A percentile compares a stretch with the other conserved stretches of the same genome.
Conservation (phyloP, 306 rosid genomes). For the Cucumis hystrix region DNA sequence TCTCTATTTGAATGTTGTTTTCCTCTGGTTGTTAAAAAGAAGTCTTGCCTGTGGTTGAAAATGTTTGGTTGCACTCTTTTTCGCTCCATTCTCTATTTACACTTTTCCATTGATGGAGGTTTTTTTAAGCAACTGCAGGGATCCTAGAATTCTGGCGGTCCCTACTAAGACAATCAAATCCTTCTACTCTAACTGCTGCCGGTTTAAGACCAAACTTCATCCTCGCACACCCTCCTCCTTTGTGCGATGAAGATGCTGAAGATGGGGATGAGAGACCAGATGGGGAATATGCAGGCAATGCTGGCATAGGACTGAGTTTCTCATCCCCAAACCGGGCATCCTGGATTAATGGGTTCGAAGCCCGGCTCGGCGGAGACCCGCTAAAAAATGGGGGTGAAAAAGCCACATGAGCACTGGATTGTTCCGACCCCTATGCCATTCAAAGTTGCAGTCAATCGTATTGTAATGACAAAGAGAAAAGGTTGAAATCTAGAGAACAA, state of each 20-base stretch:
- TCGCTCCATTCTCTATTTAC: slow-evolving; percentile 58
- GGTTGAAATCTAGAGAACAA: background rate
- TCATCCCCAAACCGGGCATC: slow-evolving; percentile 69
- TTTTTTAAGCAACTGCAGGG: slow-evolving; percentile 57
- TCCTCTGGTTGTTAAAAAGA: slow-evolving; percentile 27
- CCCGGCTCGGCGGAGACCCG: slow-evolving; percentile 74
- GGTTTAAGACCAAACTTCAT: slow-evolving; percentile 58
- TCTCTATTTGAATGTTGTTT: slow-evolving; percentile 18
- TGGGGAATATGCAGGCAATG: slow-evolving; percentile 30
- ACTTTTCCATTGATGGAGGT: slow-evolving; percentile 24
- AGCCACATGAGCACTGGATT: slow-evolving; percentile 26
- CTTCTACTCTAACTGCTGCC: slow-evolving; percentile 92
- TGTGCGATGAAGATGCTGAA: slow-evolving; percentile 39
- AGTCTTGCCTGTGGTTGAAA: slow-evolving; percentile 12
- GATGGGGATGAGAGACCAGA: slow-evolving; percentile 34
- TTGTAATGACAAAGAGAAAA: background rate
- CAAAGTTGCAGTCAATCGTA: background rate
- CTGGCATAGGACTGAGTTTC: slow-evolving; percentile 18
- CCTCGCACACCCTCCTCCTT: slow-evolving; percentile 66
- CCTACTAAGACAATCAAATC: slow-evolving; percentile 76
- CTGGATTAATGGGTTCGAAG: slow-evolving; percentile 63
- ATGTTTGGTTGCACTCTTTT: slow-evolving; percentile 28
- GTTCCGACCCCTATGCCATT: slow-evolving; percentile 31
- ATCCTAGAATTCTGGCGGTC: slow-evolving; percentile 77
- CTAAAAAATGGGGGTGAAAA: slow-evolving; percentile 78